These are phyloP conservation scores for sunflower (Helianthus annuus) DNA, from an alignment of 129 eudicot species.

Conservation along the genomic window DNA sequence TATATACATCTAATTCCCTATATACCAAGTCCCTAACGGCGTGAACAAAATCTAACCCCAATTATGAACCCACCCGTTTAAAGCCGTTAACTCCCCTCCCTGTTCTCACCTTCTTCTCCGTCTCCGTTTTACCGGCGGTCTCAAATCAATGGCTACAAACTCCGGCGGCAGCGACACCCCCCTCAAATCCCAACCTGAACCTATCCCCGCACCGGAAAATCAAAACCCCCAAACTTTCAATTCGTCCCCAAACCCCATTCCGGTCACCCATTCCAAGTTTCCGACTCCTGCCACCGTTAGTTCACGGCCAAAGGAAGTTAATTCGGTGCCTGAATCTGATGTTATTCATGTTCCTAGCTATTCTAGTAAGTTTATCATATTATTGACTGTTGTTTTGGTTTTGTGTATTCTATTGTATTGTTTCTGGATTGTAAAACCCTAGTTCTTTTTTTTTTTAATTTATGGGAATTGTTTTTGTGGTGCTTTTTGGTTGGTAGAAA, in stretches of 20 bases:
- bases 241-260: conserved; percentile 39
- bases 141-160: conserved; percentile 30
- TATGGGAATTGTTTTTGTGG: neutral
- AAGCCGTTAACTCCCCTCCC: conserved; percentile 20
- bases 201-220: conserved; percentile 15
- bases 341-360: conserved; percentile 74
- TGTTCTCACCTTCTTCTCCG: neutral
- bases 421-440: neutral
- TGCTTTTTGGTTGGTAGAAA: neutral
- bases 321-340: conserved; percentile 39
- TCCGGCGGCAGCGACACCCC: conserved; percentile 36
- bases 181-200: conserved; percentile 22
- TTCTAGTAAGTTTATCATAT: conserved; percentile 52
- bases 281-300: conserved; percentile 28
- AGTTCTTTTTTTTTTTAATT: conserved; percentile 17
- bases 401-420: neutral
- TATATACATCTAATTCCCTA: too few relatives aligned
- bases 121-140: conserved; percentile 11
- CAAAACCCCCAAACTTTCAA: conserved; percentile 16
- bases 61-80: conserved; percentile 17
- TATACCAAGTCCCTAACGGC: too few relatives aligned
- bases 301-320: conserved; percentile 31
- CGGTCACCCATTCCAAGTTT: conserved; percentile 23
- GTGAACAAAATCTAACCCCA: too few relatives aligned
- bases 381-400: neutral